These are phyloP conservation scores for Monosporascus ibericus DNA, from an alignment of 2,329 filamentous ascomycete genomes.

Conservation along the genomic window DNA sequence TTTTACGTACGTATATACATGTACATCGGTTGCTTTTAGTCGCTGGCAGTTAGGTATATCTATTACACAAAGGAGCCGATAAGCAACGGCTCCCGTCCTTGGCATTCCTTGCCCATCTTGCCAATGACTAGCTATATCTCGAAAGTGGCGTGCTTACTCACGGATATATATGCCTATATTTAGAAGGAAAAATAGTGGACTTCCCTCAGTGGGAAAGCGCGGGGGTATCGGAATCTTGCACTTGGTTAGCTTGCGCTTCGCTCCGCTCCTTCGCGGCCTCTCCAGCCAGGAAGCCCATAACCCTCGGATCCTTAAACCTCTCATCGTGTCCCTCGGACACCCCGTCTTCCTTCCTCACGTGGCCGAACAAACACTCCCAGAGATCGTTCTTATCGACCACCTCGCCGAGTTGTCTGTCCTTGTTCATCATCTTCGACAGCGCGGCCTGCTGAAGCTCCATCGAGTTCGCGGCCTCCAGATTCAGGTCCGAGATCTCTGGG, in stretches of 20 bases:
- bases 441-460: conserved; percentile 71
- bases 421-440: conserved; percentile 64
- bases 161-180: no score
- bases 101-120: no score
- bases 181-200: no score
- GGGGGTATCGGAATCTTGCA: no score
- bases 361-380: conserved; percentile 83
- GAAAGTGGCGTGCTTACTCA: no score
- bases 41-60: no score
- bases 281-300: conserved; percentile 37
- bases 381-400: conserved; percentile 71
- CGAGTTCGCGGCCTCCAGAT: conserved; percentile 78
- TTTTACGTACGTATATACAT: no score
- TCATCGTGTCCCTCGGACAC: conserved; percentile 14
- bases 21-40: no score
- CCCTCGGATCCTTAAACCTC: conserved; percentile 26
- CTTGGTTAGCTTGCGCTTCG: not conserved
- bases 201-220: no score
- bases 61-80: no score
- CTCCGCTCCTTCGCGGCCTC: conserved; percentile 37
- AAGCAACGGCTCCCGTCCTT: no score
- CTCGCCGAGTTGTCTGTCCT: conserved; percentile 68
- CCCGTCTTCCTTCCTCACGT: conserved; percentile 30
- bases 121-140: no score
- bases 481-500: conserved; percentile 48